These are phyloP conservation scores for Fusarium annulatum DNA, from an alignment of 2,329 filamentous ascomycete species.

Conservation along the genomic window DNA sequence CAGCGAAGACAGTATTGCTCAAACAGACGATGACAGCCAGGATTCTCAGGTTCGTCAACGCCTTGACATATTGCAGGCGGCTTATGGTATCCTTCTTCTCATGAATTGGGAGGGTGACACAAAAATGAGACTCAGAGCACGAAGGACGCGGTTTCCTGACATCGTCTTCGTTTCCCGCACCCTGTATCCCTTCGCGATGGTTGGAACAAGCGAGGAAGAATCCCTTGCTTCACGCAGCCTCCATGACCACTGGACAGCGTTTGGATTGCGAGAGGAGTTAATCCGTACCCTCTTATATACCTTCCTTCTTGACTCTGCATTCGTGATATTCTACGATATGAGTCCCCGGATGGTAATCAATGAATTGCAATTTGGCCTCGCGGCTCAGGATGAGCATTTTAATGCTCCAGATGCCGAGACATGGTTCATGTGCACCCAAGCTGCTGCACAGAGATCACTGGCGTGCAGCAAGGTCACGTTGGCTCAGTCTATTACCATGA, in stretches of 20 bases:
- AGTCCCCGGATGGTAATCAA: slow-evolving; percentile 10
- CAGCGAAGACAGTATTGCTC: background rate
- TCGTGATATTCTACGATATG: slow-evolving; percentile 29
- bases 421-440: background rate
- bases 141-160: background rate
- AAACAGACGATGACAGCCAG: background rate
- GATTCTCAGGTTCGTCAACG: background rate
- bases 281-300: slow-evolving; percentile 14
- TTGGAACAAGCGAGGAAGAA: background rate
- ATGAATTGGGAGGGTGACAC: background rate
- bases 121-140: background rate
- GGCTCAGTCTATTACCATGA: background rate
- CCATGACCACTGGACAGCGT: background rate
- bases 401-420: background rate
- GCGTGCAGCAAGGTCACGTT: background rate
- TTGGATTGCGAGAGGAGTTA: slow-evolving; percentile 17
- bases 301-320: slow-evolving; percentile 28
- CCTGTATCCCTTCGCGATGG: background rate
- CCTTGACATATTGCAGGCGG: background rate
- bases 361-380: slow-evolving; percentile 18
- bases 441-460: background rate
- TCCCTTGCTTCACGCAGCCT: background rate
- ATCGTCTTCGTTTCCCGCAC: background rate
- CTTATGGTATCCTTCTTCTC: background rate
- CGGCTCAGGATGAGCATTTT: slow-evolving; percentile 6